phyloP scores from a whole-genome alignment of 2,329 filamentous ascomycete species.

The Taxawa tesnikishii region DNA sequence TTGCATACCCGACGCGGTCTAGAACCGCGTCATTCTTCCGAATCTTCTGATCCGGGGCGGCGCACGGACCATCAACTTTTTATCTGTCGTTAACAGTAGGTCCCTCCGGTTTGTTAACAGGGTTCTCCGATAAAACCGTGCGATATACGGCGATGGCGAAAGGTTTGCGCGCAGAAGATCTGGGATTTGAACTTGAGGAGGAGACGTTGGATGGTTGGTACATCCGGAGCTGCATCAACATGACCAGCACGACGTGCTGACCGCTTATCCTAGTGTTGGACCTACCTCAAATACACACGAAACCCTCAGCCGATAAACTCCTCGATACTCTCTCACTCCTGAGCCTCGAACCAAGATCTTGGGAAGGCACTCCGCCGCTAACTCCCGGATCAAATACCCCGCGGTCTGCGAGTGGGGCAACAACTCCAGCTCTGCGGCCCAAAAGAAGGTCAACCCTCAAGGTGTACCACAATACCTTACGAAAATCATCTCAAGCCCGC shows the following conservation, averaged over 20 bases:
- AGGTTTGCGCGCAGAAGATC: slow-evolving; percentile 4
- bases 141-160: not conserved
- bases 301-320: slow-evolving; percentile 54
- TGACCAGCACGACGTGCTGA: slow-evolving; percentile 2
- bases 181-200: slow-evolving; percentile 10
- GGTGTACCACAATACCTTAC: slow-evolving; percentile 55
- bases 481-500: slow-evolving; percentile 52
- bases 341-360: slow-evolving; percentile 54
- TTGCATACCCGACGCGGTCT: no score
- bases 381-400: slow-evolving; percentile 11
- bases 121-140: no score
- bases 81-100: no score
- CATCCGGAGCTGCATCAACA: slow-evolving; percentile 34
- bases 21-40: no score
- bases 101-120: no score
- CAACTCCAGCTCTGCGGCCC: slow-evolving; percentile 11
- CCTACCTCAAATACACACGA: slow-evolving; percentile 72
- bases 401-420: slow-evolving; percentile 11
- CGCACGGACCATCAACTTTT: no score
- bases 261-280: slow-evolving; percentile 53
- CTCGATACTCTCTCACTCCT: slow-evolving; percentile 55
- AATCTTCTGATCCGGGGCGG: no score
- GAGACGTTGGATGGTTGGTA: slow-evolving; percentile 18
- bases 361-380: slow-evolving; percentile 39
- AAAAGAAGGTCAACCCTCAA: slow-evolving; percentile 31